phyloP scores from a whole-genome alignment of 2,329 filamentous ascomycete species.

The Hymenoscyphus scutula region DNA sequence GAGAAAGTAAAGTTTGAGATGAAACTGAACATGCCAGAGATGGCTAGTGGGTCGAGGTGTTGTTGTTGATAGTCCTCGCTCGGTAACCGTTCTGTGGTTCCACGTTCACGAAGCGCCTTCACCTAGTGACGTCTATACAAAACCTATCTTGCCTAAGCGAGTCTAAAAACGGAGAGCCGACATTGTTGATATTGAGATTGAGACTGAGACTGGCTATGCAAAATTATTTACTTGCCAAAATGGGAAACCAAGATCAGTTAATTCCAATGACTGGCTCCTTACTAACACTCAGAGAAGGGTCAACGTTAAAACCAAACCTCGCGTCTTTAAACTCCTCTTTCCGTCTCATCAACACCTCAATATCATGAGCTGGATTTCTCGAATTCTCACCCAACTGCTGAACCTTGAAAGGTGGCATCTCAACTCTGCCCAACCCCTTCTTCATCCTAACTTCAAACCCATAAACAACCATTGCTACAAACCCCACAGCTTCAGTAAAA shows the following conservation, averaged over 20 bases:
- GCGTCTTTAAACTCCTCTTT: slow-evolving; percentile 27
- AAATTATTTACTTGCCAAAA: too few relatives aligned
- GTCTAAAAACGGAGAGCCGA: background rate
- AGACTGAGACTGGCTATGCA: too few relatives aligned
- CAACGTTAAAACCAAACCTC: slow-evolving; percentile 24
- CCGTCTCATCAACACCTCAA: slow-evolving; percentile 19
- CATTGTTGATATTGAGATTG: too few relatives aligned
- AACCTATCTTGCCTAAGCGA: background rate
- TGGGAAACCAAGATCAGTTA: background rate
- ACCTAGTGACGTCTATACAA: background rate
- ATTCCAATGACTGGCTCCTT: background rate
- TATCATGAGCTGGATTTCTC: slow-evolving; percentile 19
- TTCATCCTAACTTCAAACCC: slow-evolving; percentile 31
- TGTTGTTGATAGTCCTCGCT: too few relatives aligned
- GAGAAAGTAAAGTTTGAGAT: too few relatives aligned
- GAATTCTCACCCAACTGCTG: slow-evolving; percentile 17
- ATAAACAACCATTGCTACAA: slow-evolving; percentile 36
- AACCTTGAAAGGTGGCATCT: slow-evolving; percentile 15
- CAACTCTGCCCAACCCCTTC: slow-evolving; percentile 25
- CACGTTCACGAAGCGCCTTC: background rate
- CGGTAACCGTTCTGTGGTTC: background rate
- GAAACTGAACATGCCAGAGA: too few relatives aligned
- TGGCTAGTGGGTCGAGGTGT: too few relatives aligned
- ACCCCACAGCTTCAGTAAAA: slow-evolving; percentile 40
- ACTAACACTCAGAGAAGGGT: background rate